Percentiles rank a stretch among this genome's conserved stretches.
Conservation (phyloP, 106 monocot species). For the Triglochin maritima region DNA sequence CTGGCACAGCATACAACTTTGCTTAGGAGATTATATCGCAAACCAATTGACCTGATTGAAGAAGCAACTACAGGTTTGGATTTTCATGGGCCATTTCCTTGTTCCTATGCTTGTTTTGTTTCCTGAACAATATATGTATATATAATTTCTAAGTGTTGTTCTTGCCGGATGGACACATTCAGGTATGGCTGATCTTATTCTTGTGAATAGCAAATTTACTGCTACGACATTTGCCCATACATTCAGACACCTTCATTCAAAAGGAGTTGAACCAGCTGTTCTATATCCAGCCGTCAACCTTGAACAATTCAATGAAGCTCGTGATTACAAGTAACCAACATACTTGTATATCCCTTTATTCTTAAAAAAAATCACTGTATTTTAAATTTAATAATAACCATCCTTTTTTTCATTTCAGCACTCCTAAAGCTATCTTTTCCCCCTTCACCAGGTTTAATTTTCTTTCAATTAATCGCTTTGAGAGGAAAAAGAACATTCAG, state of each 20-base stretch:
- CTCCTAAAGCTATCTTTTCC: neutral
- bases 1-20: constrained; percentile 79
- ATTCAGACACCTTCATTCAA: constrained; percentile 46
- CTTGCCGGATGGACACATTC: constrained; percentile 5
- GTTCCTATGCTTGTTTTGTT: neutral
- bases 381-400: no score
- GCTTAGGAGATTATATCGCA: constrained; percentile 63
- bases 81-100: neutral
- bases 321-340: constrained; percentile 65
- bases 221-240: constrained; percentile 75
- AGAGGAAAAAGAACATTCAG: constrained; percentile 94
- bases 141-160: neutral
- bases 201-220: constrained; percentile 94
- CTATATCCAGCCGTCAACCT: constrained; percentile 91
- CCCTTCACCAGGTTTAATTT: constrained; percentile 66
- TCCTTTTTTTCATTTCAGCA: neutral
- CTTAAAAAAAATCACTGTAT: neutral
- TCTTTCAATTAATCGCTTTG: constrained; percentile 95
- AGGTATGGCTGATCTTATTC: constrained; percentile 86
- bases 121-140: neutral
- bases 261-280: constrained; percentile 51
- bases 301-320: constrained; percentile 51
- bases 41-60: constrained; percentile 90
- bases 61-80: constrained; percentile 72
- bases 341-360: constrained; percentile 24